Evolutionary conservation across 768 basidiomycete species (phyloP), one percentile per base, ranked within the genome.

Genomic region (Leccinum uliginosum): DNA sequence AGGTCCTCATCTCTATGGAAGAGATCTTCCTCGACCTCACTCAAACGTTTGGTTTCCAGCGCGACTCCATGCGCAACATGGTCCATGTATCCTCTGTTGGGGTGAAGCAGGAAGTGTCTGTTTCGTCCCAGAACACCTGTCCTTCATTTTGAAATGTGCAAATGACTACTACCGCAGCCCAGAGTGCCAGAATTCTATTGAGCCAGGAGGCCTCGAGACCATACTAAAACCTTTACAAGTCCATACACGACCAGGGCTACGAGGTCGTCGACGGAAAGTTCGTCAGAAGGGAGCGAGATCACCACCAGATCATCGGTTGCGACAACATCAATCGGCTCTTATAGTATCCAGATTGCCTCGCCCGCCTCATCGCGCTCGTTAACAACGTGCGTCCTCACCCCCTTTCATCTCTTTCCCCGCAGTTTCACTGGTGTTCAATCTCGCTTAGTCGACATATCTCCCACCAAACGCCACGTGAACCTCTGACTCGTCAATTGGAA

Each of bases 101-200:
- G 97, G 95, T 54, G 97, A 99, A 75, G 97, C 87, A 0, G 95
- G 93, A 53, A 97, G 98, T 67, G 91, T 99, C 50, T 87, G 97
- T 59, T 98, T 98, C 75, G 88, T 93, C 19, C 95, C 97, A 11
- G 97, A 99, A 70, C 91, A 90, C 65, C 76, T 99, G 47, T 98
- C 95, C 79, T 99, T 98, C 82, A 95, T 99, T 69, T 98, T 98
- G 87, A 99, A 99, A 75, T 99, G 97, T 68, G 97, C 97, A 56
- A 97, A 99, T 73, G 97, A 99, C 76, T 98, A 98, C 71, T 99
- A 99, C 73, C 91, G 97, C 57, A 93, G 91, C 56, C 87, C 96
- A 26, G 97, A 98, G 70, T 99, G 97, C 70, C 97, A 99, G 75
- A 95, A 92, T 74, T 79, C 86, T 61, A 74, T 91, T 24, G 97